Evolutionary conservation across 352 stramenopile genomes (phyloP).

Genomic region (Pythium guiyangense): DNA sequence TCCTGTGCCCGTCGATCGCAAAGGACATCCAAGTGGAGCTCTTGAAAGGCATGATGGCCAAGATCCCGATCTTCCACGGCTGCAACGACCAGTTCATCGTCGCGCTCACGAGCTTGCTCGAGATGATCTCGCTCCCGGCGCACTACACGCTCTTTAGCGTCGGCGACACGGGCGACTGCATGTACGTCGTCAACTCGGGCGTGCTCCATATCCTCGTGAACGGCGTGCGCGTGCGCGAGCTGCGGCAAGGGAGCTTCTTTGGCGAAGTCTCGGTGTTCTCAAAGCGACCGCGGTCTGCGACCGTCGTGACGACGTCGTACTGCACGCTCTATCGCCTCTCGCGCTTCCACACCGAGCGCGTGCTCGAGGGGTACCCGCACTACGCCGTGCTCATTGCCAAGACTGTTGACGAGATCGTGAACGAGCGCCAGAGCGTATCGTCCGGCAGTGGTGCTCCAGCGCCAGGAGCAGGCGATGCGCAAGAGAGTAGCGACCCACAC

Average conservation of each 20-base stretch:
- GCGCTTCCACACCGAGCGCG: constrained; percentile 46
- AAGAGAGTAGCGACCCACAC: neutral
- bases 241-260: constrained; percentile 61
- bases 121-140: constrained; percentile 52
- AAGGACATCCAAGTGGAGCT: constrained; percentile 75
- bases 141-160: constrained; percentile 47
- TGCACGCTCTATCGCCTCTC: constrained; percentile 57
- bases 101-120: constrained; percentile 59
- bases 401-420: constrained; percentile 24
- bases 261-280: constrained; percentile 70
- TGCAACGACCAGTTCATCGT: constrained; percentile 62
- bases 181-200: constrained; percentile 71
- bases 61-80: constrained; percentile 57
- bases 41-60: constrained; percentile 46
- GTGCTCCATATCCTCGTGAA: constrained; percentile 59
- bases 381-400: constrained; percentile 27
- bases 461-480: no score
- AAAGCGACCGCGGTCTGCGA: constrained; percentile 38
- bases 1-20: constrained; percentile 67
- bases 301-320: constrained; percentile 55
- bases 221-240: constrained; percentile 51
- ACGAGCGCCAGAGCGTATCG: neutral
- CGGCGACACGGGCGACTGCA: constrained; percentile 59
- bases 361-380: constrained; percentile 49
- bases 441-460: no score